Evolutionary conservation across 768 basidiomycete species (phyloP), one percentile per base, ranked within the genome.

Genomic region (Lactifluus pinguis): DNA sequence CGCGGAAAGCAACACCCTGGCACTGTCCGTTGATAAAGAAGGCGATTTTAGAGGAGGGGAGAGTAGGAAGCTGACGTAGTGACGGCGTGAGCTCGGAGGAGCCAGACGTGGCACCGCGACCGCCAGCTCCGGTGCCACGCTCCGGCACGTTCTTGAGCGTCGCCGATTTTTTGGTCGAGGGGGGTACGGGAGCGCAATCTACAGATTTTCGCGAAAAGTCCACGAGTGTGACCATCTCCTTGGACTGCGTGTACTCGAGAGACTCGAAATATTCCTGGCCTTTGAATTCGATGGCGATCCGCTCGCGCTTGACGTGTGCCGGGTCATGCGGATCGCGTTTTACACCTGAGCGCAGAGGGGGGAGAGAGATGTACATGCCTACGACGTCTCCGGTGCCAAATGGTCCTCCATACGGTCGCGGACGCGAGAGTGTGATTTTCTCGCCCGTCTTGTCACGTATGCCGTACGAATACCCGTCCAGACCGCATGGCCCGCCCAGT

Each of bases 241-340:
- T 97, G 32, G 80, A 83, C 60, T 85, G 83, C 10, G 84, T 74
- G 71, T 97, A 98, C 13, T 38, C 38, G 38, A 38, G 38, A 61
- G 85, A 85, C 75, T 99, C 97, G 72, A 98, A 98, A 71, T 95
- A 94, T 64, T 92, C 89, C 73, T 95, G 94, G n/a, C 91, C 91
- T 73, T 95, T 97, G 74, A 92, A 90, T 61, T 90, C 89, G 69
- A 99, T 95, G 38, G 95, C 84, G 62, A 95, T 89, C 57, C 97
- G 89, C 69, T 93, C 90, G 57, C 97, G 84, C 65, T 85, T 83
- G 63, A 97, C 74, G 65, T 86, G 86, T 5, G 89, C 87, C 10
- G 95, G 89, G 70, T 97, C 90, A 65, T 83, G 74, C 1, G 80
- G 79, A 68, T 95, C 90, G 42, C 81, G 77, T 38, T 38, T 38